Base-by-base conservation (phyloP, 2,329 filamentous ascomycete genomes). In the Ambrosiella xylebori region DNA sequence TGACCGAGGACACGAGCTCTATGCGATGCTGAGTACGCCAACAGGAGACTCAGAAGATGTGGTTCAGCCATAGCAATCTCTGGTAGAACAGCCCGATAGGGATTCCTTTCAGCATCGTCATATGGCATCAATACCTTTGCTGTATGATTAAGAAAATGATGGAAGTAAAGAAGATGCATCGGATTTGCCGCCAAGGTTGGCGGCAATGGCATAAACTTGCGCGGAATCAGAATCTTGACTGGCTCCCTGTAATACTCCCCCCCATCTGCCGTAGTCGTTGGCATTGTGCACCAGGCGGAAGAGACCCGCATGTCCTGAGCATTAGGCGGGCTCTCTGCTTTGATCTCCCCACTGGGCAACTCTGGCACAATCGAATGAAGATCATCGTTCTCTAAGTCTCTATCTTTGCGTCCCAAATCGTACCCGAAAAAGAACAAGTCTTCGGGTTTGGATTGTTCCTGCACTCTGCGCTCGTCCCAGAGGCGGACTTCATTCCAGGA, bases 11-110 rank as follows among this genome's bases (percentile, higher is more conserved):
- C 77, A 50, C 84, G 80, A 8, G 88, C 85, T 58, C 87, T 80
- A 67, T 94, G 88, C 36, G 83, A 87, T n/a, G 88, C 88, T 64
- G 58, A 88, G 68, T 89, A 94, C 17, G 88, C 84, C 27, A 94
- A 75, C 53, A 93, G 73, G 38, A 94, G 73, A 63, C 86, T 86
- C 56, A 94, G 74, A 0, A 94, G 76, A 64, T 88, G 84, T 56
- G 80, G 76, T 63, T 86, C 81, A 60, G 74, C 74, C 27, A 86
- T 73, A 19, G 84, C 84, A 80, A 88, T 81, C 68, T 73, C 70
- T 0, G 76, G 75, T 5, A 77, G 65, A 47, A 75, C 71, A 45
- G 68, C 75, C 38, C 72, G 71, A 64, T 78, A 76, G 1, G 75
- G 76, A 62, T 79, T 79, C n/a, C 75, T 74, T 45, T 73, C 70